Percentiles rank a stretch among this genome's conserved stretches.
Evolutionary conservation across 139 green algal species (phyloP).

Genomic region (Chlamydomonas urium): DNA sequence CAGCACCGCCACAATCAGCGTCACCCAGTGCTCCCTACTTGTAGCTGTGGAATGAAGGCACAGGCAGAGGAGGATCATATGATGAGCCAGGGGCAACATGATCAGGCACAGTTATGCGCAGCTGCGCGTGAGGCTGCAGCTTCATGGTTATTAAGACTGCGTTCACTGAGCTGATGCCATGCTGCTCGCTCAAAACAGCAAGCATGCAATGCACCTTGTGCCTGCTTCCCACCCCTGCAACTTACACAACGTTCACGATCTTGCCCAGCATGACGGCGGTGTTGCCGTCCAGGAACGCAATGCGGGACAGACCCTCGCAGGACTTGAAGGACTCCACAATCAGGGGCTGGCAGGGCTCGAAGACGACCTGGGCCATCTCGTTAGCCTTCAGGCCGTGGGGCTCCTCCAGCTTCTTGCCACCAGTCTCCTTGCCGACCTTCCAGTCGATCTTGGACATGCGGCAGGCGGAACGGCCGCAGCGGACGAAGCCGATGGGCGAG

Average conservation of each 20-base stretch:
- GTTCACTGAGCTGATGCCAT: too few relatives aligned
- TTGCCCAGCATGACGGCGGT: slow-evolving; percentile 94
- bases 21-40: too few relatives aligned
- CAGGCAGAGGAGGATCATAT: too few relatives aligned
- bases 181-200: too few relatives aligned
- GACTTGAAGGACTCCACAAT: slow-evolving; percentile 89
- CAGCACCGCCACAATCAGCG: too few relatives aligned
- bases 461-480: slow-evolving; percentile 83
- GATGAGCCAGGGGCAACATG: too few relatives aligned
- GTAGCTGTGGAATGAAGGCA: too few relatives aligned
- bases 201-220: too few relatives aligned
- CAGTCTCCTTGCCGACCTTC: slow-evolving; percentile 94
- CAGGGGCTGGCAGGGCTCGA: slow-evolving; percentile 81
- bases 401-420: slow-evolving; percentile 88
- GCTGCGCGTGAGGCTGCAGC: too few relatives aligned
- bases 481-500: slow-evolving; percentile 89
- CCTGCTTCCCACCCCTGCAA: neutral
- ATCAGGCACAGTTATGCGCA: too few relatives aligned
- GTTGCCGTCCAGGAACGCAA: slow-evolving; percentile 93
- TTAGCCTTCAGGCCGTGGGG: slow-evolving; percentile 87
- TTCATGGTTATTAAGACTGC: too few relatives aligned
- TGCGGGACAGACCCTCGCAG: slow-evolving; percentile 89
- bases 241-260: too few relatives aligned
- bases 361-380: slow-evolving; percentile 84
- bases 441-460: slow-evolving; percentile 78